Evolutionary conservation across 2,329 filamentous ascomycete genomes (phyloP).

Genomic region (Chrysoporthe austroafricana): DNA sequence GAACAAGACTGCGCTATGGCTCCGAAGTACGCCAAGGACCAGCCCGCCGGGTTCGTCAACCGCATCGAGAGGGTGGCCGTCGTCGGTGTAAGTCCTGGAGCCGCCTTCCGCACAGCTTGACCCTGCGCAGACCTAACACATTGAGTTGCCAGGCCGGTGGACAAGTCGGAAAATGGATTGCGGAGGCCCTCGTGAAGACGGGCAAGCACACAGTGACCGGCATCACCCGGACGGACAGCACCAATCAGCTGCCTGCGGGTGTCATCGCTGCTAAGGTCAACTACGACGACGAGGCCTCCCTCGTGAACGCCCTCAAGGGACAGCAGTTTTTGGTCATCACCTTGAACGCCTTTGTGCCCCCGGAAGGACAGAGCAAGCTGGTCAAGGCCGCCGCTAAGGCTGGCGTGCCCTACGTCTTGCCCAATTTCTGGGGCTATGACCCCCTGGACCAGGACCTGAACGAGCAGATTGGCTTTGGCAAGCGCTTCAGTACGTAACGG

Average conservation of each 20-base stretch:
- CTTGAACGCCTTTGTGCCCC: conserved; percentile 41
- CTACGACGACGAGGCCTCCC: conserved; percentile 47
- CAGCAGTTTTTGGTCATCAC: conserved; percentile 47
- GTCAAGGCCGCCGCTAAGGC: conserved; percentile 48
- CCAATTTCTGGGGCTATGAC: conserved; percentile 44
- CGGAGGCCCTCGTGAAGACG: conserved; percentile 43
- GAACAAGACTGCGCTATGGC: neutral
- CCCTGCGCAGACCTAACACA: conserved; percentile 2
- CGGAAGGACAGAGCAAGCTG: conserved; percentile 44
- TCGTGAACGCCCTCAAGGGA: conserved; percentile 35
- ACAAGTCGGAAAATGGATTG: conserved; percentile 31
- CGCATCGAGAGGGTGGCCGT: conserved; percentile 34
- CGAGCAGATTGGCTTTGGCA: conserved; percentile 22
- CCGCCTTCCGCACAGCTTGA: neutral
- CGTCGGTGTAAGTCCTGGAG: conserved; percentile 31
- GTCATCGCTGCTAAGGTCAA: conserved; percentile 46
- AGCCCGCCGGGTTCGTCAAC: conserved; percentile 28
- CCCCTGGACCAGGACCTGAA: conserved; percentile 18
- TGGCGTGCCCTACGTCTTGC: conserved; percentile 49
- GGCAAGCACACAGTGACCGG: conserved; percentile 55
- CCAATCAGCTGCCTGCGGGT: conserved; percentile 43
- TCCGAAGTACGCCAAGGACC: conserved; percentile 23
- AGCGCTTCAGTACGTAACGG: conserved; percentile 28
- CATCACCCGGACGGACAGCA: conserved; percentile 50
- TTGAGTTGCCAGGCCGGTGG: conserved; percentile 31